Evolutionary conservation across 371 early-diverging fungal genomes (phyloP).

Genomic region (Rhizopus microsporus): DNA sequence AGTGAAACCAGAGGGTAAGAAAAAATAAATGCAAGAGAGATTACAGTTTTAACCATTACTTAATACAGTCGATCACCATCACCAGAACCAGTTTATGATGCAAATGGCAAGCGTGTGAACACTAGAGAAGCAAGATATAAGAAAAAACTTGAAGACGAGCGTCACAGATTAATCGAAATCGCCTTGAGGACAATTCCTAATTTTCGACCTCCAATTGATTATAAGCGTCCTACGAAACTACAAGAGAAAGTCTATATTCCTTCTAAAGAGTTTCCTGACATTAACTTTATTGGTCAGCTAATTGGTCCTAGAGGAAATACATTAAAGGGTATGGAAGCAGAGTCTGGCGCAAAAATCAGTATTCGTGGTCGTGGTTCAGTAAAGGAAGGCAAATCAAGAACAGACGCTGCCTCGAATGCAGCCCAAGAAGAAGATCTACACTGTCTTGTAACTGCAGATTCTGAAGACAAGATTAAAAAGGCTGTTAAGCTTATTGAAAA

Average conservation of each 20-base stretch:
- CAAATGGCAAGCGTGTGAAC: conserved; percentile 93
- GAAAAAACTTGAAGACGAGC: conserved; percentile 92
- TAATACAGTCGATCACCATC: conserved; percentile 79
- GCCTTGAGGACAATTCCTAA: conserved; percentile 77
- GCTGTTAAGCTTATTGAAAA: conserved; percentile 88
- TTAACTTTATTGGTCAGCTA: conserved; percentile 96
- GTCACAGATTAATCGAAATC: conserved; percentile 83
- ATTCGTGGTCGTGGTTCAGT: conserved; percentile 96
- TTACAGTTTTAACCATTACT: neutral
- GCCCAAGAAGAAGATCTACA: conserved; percentile 95
- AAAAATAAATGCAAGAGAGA: conserved; percentile 42
- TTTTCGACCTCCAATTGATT: conserved; percentile 91
- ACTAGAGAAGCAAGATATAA: conserved; percentile 92
- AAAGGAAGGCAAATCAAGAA: conserved; percentile 90
- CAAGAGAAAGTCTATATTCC: conserved; percentile 96
- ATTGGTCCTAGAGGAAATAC: conserved; percentile 98
- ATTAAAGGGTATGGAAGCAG: conserved; percentile 91
- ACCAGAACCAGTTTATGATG: conserved; percentile 90
- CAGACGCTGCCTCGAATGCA: conserved; percentile 65
- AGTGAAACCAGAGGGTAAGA: conserved; percentile 66
- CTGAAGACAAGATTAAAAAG: conserved; percentile 84
- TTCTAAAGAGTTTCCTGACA: conserved; percentile 91
- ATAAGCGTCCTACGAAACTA: conserved; percentile 79
- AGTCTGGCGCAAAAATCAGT: conserved; percentile 93
- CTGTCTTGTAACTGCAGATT: conserved; percentile 88